A percentile compares a stretch with the other conserved stretches of the same genome.
These are phyloP conservation scores for Coix lacrymajobi DNA, from an alignment of 176 grass and related monocot genomes.

Conservation along the genomic window DNA sequence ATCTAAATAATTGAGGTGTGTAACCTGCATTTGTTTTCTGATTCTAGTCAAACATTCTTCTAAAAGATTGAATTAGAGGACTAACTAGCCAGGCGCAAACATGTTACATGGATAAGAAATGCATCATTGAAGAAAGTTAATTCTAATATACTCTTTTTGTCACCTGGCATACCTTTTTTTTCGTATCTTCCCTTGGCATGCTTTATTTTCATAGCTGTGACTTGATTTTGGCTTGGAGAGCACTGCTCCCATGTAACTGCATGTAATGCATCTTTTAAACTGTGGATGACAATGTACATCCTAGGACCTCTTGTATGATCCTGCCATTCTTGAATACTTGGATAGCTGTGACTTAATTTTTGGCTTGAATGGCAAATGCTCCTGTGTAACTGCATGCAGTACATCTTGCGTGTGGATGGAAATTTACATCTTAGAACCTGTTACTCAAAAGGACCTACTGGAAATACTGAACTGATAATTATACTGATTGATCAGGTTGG, in stretches of 20 bases:
- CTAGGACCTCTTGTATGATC: not conserved
- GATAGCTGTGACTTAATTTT: not conserved
- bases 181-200: not conserved
- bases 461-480: constrained; percentile 8
- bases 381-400: not conserved
- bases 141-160: not conserved
- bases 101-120: not conserved
- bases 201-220: not conserved
- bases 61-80: not conserved
- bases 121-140: not conserved
- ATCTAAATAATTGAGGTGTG: not conserved
- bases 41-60: not conserved
- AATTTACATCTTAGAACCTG: not conserved
- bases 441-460: not conserved
- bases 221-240: not conserved
- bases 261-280: not conserved
- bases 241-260: not conserved
- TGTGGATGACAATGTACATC: not conserved
- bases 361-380: not conserved
- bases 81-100: not conserved
- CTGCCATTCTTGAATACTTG: not conserved
- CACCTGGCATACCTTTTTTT: not conserved
- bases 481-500: constrained; percentile 59
- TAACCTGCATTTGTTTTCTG: not conserved
- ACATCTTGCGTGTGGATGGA: not conserved